A percentile compares a stretch with the other conserved stretches of the same genome.
phyloP scores from a whole-genome alignment of 106 monocot species.

The Alisma plantagoaquatica region DNA sequence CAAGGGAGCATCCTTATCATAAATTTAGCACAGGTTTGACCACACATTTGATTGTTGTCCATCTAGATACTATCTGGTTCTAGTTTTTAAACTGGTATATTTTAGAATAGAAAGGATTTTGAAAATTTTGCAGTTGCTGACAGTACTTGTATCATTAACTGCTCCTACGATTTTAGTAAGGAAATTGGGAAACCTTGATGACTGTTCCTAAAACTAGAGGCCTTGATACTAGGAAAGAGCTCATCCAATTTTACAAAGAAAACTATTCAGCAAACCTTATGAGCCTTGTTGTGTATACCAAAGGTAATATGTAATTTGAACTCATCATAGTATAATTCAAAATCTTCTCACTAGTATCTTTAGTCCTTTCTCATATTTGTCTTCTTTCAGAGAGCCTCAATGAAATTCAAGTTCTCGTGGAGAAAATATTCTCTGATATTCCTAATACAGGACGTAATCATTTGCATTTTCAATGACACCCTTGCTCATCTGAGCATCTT shows the following conservation, averaged over 20 bases:
- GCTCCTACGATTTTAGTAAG: no score
- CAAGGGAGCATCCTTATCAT: no score
- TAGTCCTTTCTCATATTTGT: slow-evolving; percentile 1
- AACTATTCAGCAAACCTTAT: slow-evolving; percentile 89
- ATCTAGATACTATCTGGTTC: no score
- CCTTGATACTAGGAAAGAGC: slow-evolving; percentile 65
- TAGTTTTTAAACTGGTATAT: no score
- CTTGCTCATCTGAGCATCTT: slow-evolving; percentile 77
- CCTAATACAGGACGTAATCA: slow-evolving; percentile 34
- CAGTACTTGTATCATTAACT: no score
- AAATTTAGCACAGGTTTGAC: no score
- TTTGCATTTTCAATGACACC: slow-evolving; percentile 54
- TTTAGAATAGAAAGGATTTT: no score
- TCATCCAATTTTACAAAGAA: slow-evolving; percentile 72
- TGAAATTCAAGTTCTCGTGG: slow-evolving; percentile 57
- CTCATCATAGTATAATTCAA: not conserved
- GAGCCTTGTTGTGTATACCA: slow-evolving; percentile 94
- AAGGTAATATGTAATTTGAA: slow-evolving; percentile 28
- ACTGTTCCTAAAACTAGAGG: slow-evolving; percentile 66
- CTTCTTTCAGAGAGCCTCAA: slow-evolving; percentile 80
- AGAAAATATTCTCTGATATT: slow-evolving; percentile 59
- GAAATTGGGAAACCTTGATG: slow-evolving; percentile 89
- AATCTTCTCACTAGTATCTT: not conserved
- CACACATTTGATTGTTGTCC: no score
- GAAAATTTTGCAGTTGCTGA: no score